These are phyloP conservation scores for Durusdinium trenchii DNA, from an alignment of 73 alveolate species.

Conservation along the genomic window DNA sequence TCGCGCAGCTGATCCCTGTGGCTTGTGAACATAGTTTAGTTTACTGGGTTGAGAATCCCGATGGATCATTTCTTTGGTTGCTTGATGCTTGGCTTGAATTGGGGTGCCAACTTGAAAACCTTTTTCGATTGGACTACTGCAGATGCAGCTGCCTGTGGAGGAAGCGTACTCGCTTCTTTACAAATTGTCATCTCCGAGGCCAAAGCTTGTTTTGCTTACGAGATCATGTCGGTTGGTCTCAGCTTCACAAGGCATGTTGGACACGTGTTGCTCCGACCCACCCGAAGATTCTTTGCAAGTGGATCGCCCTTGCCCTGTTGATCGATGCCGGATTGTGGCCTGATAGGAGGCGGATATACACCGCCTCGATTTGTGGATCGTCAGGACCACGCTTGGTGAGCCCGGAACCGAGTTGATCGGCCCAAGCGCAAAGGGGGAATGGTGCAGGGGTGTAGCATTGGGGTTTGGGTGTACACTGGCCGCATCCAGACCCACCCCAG, in stretches of 20 bases:
- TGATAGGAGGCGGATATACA: background rate
- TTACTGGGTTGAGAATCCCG: conserved; percentile 57
- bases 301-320: background rate
- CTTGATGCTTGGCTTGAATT: background rate
- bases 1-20: too few species aligned
- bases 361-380: background rate
- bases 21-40: too few species aligned
- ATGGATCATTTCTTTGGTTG: background rate
- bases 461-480: too few species aligned
- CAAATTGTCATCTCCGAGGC: background rate
- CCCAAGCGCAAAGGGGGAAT: too few species aligned
- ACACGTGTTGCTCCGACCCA: conserved; percentile 9
- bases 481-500: too few species aligned
- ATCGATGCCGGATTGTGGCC: background rate
- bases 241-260: background rate
- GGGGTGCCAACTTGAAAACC: background rate
- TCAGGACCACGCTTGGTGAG: too few species aligned
- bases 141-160: background rate
- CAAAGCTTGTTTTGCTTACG: background rate
- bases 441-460: too few species aligned
- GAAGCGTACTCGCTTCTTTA: background rate
- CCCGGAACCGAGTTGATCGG: too few species aligned
- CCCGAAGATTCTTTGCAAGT: background rate
- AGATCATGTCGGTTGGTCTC: background rate
- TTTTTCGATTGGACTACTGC: background rate